Evolutionary conservation across 495 filamentous ascomycete species (phyloP), one percentile per base, ranked within the genome.

Genomic region (Tuber umbilicatum): DNA sequence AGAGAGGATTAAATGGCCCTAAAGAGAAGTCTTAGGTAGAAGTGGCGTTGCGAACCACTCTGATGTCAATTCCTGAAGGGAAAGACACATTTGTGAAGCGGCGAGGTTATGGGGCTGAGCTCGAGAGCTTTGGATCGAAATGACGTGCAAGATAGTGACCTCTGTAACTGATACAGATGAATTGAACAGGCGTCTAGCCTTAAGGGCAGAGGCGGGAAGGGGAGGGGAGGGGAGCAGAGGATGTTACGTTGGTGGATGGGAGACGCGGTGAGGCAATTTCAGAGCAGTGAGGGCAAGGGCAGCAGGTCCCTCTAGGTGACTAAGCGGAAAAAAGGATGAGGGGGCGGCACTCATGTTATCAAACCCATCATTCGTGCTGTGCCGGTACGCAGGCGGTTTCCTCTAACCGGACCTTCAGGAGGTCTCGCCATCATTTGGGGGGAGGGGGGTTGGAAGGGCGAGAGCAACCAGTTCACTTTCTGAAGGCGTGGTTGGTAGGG

Each of bases 31-130:
- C 37, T 78, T 79, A n/a, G 74, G 50, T 35, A 64, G 77, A 79
- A 79, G 77, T 79, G 75, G 75, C 75, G 77, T 75, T 70, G 76
- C 68, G 69, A 78, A 78, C 77, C 77, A 76, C 77, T 79, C 72
- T 76, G 74, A 70, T 79, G 77, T 79, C 74, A 70, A 79, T 79
- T 75, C 77, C 75, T 78, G 75, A 75, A 72, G 76, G 75, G 77
- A 79, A 69, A 78, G 75, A 79, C 77, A 73, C 77, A 79, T 79
- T 78, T 79, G 70, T 64, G 72, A 70, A 45, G 50, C 75, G 68
- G 69, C 39, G 72, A 50, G 70, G 50, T 35, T 60, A 47, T 78
- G 45, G 73, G 68, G 72, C 78, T 73, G 68, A 45, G 69, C 31
- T n/a, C 75, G 69, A 55, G 70, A 41, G 35, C 69, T 70, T 71